Conservation (phyloP, 225 moss, liverwort and hornwort genomes). For the Pseudoscleropodium purum region DNA sequence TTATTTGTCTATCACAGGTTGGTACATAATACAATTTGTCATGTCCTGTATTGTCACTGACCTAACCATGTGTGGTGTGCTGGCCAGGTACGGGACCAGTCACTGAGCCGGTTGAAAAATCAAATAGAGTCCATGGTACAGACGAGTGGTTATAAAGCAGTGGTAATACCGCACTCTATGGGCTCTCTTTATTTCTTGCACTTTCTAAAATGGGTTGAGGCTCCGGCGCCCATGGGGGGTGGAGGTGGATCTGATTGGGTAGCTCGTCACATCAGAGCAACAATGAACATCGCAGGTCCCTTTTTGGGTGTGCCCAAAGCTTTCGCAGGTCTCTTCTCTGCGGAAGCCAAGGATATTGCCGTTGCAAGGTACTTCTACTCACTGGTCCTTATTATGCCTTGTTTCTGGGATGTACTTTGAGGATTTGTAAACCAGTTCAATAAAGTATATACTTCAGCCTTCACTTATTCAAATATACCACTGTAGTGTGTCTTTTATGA, state of each 20-base stretch:
- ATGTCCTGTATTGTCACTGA: background rate
- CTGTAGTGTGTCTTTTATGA: background rate
- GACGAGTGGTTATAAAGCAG: constrained; percentile 72
- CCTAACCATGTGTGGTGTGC: background rate
- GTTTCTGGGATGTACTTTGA: background rate
- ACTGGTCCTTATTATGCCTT: background rate
- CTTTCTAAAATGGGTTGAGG: constrained; percentile 96
- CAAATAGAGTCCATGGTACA: constrained; percentile 69
- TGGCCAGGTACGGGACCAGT: constrained; percentile 63
- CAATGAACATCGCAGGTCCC: constrained; percentile 85
- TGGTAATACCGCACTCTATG: constrained; percentile 95
- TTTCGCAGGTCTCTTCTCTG: constrained; percentile 87
- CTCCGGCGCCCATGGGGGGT: constrained; percentile 87
- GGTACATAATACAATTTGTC: background rate
- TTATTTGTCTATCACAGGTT: background rate
- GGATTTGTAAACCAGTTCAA: background rate
- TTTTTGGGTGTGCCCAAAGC: constrained; percentile 90
- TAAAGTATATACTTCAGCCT: background rate
- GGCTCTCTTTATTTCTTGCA: constrained; percentile 88
- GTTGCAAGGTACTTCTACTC: constrained; percentile 67
- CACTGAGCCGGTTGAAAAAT: constrained; percentile 65
- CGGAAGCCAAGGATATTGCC: constrained; percentile 98
- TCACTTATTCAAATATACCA: background rate
- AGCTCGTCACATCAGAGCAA: constrained; percentile 72
- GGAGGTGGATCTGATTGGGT: constrained; percentile 93